phyloP scores from a whole-genome alignment of 495 filamentous ascomycete genomes.

The Beverwykella pulmonaria region DNA sequence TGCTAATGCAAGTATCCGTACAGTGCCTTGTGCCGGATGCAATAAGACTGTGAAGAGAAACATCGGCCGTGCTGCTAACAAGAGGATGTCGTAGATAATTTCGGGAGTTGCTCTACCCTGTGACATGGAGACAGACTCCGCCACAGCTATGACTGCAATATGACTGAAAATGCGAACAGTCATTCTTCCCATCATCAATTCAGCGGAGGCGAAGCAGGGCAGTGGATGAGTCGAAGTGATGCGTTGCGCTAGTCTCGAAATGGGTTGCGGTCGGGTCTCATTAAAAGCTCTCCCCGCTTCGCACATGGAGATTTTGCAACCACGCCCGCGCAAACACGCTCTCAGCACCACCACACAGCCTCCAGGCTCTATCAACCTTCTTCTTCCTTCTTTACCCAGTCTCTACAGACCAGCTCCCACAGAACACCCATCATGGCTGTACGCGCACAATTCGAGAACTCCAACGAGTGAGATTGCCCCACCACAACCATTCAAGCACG shows the following conservation, averaged over 20 bases:
- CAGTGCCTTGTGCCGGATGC: not conserved
- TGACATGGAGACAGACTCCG: not conserved
- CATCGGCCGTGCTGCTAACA: no score
- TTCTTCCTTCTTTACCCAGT: not conserved
- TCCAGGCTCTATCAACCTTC: not conserved
- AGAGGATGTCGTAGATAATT: no score
- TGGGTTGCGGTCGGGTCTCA: not conserved
- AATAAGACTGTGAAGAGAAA: not conserved
- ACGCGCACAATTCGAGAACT: conserved; percentile 83
- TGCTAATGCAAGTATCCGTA: no score
- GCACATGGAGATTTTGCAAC: conserved; percentile 21
- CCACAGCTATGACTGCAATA: conserved; percentile 22
- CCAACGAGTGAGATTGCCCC: conserved; percentile 78
- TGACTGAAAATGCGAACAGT: conserved; percentile 15
- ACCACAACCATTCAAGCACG: conserved; percentile 1
- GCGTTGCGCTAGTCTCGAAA: not conserved
- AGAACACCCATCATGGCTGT: conserved; percentile 46
- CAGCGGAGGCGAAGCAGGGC: not conserved
- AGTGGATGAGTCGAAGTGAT: conserved; percentile 18
- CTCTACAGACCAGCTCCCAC: not conserved
- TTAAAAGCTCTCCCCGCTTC: conserved; percentile 4
- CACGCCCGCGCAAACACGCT: not conserved
- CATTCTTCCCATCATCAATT: not conserved
- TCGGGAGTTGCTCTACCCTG: no score
- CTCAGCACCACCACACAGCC: not conserved